Evolutionary conservation across 2,329 filamentous ascomycete species (phyloP).

Genomic region (Remersonia thermophila): DNA sequence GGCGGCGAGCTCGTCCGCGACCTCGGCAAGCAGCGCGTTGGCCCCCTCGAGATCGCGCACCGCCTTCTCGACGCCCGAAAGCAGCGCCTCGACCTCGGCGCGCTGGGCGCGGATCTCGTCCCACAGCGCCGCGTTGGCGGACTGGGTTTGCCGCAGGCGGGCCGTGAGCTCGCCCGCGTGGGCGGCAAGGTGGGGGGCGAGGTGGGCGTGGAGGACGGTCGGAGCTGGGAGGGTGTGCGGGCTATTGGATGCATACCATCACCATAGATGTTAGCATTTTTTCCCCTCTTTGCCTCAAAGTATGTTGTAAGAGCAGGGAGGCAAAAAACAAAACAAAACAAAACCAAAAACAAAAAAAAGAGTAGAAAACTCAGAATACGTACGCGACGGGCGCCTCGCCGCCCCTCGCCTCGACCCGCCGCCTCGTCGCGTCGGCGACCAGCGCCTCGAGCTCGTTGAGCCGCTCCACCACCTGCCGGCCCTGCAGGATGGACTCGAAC

Average conservation of each 20-base stretch:
- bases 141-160: slow-evolving; percentile 42
- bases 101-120: slow-evolving; percentile 41
- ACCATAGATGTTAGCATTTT: too few species aligned
- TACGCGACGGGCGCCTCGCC: slow-evolving; percentile 32
- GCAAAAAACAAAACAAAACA: background rate
- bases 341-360: background rate
- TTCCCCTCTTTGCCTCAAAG: too few species aligned
- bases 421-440: slow-evolving; percentile 35
- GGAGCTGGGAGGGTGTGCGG: slow-evolving; percentile 45
- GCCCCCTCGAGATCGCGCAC: slow-evolving; percentile 44
- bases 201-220: slow-evolving; percentile 41
- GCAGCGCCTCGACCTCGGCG: slow-evolving; percentile 39
- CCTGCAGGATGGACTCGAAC: slow-evolving; percentile 41
- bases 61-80: slow-evolving; percentile 36
- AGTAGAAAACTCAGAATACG: slow-evolving; percentile 14
- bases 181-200: slow-evolving; percentile 37
- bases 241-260: too few species aligned
- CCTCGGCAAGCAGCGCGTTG: slow-evolving; percentile 33
- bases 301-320: too few species aligned
- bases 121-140: slow-evolving; percentile 42
- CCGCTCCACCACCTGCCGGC: slow-evolving; percentile 40
- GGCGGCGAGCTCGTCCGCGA: slow-evolving; percentile 35
- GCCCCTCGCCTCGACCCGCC: slow-evolving; percentile 23
- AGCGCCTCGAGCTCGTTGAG: slow-evolving; percentile 49
- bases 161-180: slow-evolving; percentile 47